These are phyloP conservation scores for Smittium culicis DNA, from an alignment of 371 early-diverging fungal species.

Conservation along the genomic window DNA sequence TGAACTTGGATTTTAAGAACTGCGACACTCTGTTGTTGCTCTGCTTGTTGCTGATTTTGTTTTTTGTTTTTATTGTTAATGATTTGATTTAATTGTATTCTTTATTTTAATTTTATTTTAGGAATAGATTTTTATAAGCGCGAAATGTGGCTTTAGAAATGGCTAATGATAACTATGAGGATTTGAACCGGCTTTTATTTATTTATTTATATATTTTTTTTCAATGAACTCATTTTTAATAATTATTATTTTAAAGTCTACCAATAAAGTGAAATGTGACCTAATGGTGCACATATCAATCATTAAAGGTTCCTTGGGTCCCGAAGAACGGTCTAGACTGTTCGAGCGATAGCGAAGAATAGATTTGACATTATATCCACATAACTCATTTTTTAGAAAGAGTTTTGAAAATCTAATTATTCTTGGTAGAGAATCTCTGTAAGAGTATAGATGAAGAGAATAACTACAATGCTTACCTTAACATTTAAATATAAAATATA, in stretches of 20 bases:
- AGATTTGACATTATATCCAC: no score
- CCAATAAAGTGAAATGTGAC: slow-evolving; percentile 1
- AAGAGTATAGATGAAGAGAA: no score
- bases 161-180: slow-evolving; percentile 1
- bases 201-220: no score
- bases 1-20: background rate
- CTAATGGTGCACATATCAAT: background rate
- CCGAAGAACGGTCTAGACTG: background rate
- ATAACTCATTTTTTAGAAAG: no score
- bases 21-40: background rate
- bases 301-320: background rate
- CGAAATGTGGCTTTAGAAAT: background rate
- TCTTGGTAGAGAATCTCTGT: no score
- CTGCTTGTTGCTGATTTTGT: background rate
- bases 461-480: no score
- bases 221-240: background rate
- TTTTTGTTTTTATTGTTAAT: background rate
- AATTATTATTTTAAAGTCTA: background rate
- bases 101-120: background rate
- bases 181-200: background rate
- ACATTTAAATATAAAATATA: no score
- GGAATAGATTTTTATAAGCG: background rate
- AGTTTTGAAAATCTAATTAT: no score
- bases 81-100: background rate
- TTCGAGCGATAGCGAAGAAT: background rate